Percentiles rank a stretch among this genome's conserved stretches.
Conservation (phyloP, 805 yeast genomes). For the Helenozyma baotianmanensis region DNA sequence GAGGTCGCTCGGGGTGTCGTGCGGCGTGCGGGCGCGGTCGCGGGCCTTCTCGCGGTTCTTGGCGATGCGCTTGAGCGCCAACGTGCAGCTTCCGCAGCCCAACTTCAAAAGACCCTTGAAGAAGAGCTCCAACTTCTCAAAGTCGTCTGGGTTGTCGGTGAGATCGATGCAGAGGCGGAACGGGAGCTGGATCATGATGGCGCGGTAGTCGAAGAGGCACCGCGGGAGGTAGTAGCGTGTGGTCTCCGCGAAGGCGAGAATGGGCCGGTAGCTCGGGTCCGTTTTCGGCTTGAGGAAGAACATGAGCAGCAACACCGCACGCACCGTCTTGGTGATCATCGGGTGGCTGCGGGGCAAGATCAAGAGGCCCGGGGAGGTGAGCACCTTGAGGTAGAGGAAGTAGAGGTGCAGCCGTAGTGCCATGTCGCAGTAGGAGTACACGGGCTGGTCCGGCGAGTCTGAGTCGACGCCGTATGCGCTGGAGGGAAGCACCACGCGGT, state of each 20-base stretch:
- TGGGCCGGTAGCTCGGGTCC: slow-evolving; percentile 1
- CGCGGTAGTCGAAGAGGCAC: slow-evolving; percentile 19
- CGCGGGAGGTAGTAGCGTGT: slow-evolving; percentile 16
- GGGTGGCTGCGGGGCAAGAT: slow-evolving; percentile 19
- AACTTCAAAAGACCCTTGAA: slow-evolving; percentile 20
- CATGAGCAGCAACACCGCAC: slow-evolving; percentile 13
- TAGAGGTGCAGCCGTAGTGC: slow-evolving; percentile 20
- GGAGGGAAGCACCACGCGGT: slow-evolving; percentile 9
- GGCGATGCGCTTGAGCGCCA: slow-evolving; percentile 6
- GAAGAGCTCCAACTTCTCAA: slow-evolving; percentile 21
- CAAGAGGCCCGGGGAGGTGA: slow-evolving; percentile 21
- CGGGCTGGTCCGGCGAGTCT: slow-evolving; percentile 2
- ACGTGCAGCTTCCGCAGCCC: slow-evolving; percentile 19
- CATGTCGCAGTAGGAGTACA: slow-evolving; percentile 24
- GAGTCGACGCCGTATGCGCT: slow-evolving; percentile 15
- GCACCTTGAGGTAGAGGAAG: slow-evolving; percentile 19
- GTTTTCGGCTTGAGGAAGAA: slow-evolving; percentile 16
- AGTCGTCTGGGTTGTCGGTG: slow-evolving; percentile 17
- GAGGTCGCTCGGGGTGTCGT: slow-evolving; percentile 3
- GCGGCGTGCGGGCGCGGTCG: too few species aligned
- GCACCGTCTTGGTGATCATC: slow-evolving; percentile 15
- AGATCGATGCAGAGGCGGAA: slow-evolving; percentile 15
- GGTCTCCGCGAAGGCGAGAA: slow-evolving; percentile 14
- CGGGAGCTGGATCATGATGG: slow-evolving; percentile 22
- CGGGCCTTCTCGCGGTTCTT: slow-evolving; percentile 5